phyloP scores from a whole-genome alignment of 2,329 filamentous ascomycete species.

The Colletotrichum melonis region DNA sequence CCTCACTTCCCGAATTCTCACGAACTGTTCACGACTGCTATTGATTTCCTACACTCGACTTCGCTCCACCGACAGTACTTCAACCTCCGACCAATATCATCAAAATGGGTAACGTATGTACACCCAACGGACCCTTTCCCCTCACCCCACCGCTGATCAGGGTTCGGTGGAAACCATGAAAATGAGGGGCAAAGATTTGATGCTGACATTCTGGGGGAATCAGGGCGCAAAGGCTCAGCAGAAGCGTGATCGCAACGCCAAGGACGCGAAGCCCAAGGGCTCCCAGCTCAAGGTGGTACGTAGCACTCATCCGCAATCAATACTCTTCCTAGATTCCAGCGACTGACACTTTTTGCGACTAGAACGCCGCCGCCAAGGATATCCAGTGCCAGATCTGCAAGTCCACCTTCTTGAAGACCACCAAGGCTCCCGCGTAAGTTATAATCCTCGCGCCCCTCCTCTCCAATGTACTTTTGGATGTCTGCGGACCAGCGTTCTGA shows the following conservation, averaged over 20 bases:
- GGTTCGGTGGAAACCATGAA: constrained; percentile 31
- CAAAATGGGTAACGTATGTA: constrained; percentile 39
- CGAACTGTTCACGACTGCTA: neutral
- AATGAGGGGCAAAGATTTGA: constrained; percentile 23
- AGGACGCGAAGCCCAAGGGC: constrained; percentile 66
- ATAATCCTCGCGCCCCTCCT: no score
- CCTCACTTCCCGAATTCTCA: constrained; percentile 2
- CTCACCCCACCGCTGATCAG: constrained; percentile 32
- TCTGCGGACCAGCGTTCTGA: constrained; percentile 13
- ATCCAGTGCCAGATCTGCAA: constrained; percentile 84
- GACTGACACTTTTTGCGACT: constrained; percentile 35
- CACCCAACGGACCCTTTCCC: constrained; percentile 3
- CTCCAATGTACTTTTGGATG: no score
- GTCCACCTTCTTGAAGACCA: constrained; percentile 82
- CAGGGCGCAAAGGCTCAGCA: constrained; percentile 75
- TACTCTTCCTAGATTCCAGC: neutral
- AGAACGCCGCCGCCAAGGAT: constrained; percentile 80
- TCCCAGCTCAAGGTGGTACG: constrained; percentile 76
- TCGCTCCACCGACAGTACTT: neutral
- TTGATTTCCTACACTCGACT: neutral
- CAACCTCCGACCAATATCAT: neutral
- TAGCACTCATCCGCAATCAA: neutral
- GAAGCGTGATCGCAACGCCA: constrained; percentile 79
- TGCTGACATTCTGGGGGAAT: constrained; percentile 26
- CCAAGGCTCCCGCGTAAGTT: constrained; percentile 73